Conservation (phyloP, 306 rosid species). For the Spatholobus suberectus region DNA sequence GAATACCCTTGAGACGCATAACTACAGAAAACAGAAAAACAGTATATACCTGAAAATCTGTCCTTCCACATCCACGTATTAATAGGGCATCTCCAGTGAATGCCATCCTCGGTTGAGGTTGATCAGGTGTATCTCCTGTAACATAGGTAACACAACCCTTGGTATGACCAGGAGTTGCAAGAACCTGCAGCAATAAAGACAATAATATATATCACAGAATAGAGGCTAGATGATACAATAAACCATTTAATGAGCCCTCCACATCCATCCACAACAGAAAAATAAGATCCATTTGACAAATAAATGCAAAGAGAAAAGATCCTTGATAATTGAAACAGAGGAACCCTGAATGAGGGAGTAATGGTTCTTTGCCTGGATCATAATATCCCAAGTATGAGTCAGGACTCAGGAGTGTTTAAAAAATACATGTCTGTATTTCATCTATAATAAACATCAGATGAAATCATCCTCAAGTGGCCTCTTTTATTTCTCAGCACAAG, state of each 20-base stretch:
- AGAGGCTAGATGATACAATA: neutral
- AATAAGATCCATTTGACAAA: slow-evolving; percentile 18
- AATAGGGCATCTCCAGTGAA: slow-evolving; percentile 88
- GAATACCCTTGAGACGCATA: slow-evolving; percentile 29
- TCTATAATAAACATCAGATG: neutral
- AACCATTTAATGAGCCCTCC: neutral
- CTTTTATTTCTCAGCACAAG: slow-evolving; percentile 3
- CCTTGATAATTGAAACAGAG: neutral
- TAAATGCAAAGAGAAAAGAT: neutral
- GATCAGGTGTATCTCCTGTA: slow-evolving; percentile 82
- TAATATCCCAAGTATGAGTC: neutral
- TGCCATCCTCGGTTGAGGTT: slow-evolving; percentile 87
- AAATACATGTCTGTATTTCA: neutral
- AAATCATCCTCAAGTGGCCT: slow-evolving; percentile 8
- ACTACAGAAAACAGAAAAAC: neutral
- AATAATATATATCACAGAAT: neutral
- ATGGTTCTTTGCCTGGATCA: neutral
- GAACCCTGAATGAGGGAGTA: neutral
- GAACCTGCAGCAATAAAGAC: slow-evolving; percentile 58
- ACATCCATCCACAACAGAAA: slow-evolving; percentile 9
- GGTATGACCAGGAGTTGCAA: slow-evolving; percentile 96
- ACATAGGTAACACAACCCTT: slow-evolving; percentile 89
- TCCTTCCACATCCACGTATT: slow-evolving; percentile 98
- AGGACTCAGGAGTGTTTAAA: neutral
- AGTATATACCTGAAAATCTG: slow-evolving; percentile 87